Percentiles rank a stretch among this genome's conserved stretches.
Evolutionary conservation across 2,329 filamentous ascomycete species (phyloP).

Genomic region (Daldinia eschscholtzii): DNA sequence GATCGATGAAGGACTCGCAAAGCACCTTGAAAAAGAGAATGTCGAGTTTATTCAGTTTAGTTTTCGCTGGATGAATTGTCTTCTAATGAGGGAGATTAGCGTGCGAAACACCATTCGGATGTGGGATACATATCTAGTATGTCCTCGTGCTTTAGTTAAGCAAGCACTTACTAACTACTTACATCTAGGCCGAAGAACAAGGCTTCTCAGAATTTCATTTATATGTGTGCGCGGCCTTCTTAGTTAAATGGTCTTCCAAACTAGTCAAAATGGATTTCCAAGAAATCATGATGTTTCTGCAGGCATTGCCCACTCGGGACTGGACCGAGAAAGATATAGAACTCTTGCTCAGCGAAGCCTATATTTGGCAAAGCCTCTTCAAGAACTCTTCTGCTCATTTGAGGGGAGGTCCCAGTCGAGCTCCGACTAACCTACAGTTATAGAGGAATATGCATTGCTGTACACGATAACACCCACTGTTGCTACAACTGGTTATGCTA

Average conservation of each 20-base stretch:
- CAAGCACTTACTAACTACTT: slow-evolving; percentile 25
- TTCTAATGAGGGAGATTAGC: slow-evolving; percentile 96
- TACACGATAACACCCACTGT: slow-evolving; percentile 7
- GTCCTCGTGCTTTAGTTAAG: slow-evolving; percentile 48
- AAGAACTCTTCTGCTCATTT: slow-evolving; percentile 94
- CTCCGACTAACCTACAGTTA: slow-evolving; percentile 58
- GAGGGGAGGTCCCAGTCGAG: slow-evolving; percentile 63
- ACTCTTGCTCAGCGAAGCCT: slow-evolving; percentile 92
- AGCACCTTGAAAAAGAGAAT: slow-evolving; percentile 88
- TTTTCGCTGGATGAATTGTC: slow-evolving; percentile 99
- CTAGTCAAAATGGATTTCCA: slow-evolving; percentile 97
- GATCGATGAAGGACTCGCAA: slow-evolving; percentile 86
- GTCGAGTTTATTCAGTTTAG: slow-evolving; percentile 99
- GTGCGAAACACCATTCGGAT: slow-evolving; percentile 97
- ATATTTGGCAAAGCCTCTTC: slow-evolving; percentile 98
- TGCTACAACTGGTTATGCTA: background rate
- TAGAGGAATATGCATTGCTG: slow-evolving; percentile 28
- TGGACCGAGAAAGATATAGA: slow-evolving; percentile 99
- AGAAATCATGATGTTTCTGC: slow-evolving; percentile 99
- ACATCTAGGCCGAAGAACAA: slow-evolving; percentile 88
- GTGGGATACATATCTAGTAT: slow-evolving; percentile 99
- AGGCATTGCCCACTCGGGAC: slow-evolving; percentile 88
- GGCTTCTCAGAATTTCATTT: slow-evolving; percentile 98
- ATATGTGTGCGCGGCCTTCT: slow-evolving; percentile 96
- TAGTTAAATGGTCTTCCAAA: slow-evolving; percentile 98